phyloP scores from a whole-genome alignment of 768 basidiomycete species.

The Boletus subcaerulescens region DNA sequence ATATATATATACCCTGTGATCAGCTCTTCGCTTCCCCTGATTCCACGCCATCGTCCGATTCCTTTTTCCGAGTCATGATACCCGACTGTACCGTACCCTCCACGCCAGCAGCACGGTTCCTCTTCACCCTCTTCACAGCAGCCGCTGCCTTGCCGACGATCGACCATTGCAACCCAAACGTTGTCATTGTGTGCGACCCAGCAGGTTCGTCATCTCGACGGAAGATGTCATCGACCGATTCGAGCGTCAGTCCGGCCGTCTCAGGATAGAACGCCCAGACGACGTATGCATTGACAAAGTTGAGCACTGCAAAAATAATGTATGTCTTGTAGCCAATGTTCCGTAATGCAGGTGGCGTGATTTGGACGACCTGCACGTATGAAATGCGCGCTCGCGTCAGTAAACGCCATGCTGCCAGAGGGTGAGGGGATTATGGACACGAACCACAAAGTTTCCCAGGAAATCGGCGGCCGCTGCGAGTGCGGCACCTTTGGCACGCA shows the following conservation, averaged over 20 bases:
- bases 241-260: not conserved
- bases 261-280: not conserved
- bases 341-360: not conserved
- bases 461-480: not conserved
- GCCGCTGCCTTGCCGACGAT: not conserved
- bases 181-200: not conserved
- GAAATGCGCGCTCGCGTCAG: not conserved
- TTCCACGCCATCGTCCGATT: not conserved
- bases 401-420: not conserved
- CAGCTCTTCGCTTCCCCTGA: no score
- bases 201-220: not conserved
- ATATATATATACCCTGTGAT: no score
- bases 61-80: not conserved
- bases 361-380: not conserved
- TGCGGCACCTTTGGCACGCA: not conserved
- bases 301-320: not conserved
- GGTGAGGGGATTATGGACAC: not conserved
- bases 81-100: not conserved
- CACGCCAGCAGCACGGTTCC: not conserved
- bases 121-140: not conserved
- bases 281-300: not conserved
- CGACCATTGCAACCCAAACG: not conserved
- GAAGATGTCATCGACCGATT: not conserved
- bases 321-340: not conserved
- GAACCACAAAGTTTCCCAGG: not conserved